Evolutionary conservation across 306 rosid species (phyloP).

Genomic region (Ammopiptanthus mongolicus): DNA sequence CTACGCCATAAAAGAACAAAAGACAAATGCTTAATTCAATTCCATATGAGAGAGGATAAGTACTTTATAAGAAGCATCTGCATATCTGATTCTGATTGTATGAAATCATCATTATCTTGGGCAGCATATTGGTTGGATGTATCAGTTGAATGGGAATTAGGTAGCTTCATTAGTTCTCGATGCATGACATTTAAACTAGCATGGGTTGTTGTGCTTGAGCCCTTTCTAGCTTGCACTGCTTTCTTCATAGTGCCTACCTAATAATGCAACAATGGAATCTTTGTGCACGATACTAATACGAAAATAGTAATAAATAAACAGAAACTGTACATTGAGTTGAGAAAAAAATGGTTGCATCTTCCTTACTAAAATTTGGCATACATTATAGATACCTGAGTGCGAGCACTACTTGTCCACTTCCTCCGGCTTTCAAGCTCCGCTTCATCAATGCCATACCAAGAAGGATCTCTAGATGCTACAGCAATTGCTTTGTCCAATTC

Average conservation of each 20-base stretch:
- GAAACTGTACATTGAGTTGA: neutral
- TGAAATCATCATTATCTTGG: slow-evolving; percentile 64
- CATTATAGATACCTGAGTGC: slow-evolving; percentile 58
- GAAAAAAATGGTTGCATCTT: neutral
- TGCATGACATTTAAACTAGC: slow-evolving; percentile 55
- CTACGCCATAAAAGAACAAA: neutral
- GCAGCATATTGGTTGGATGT: slow-evolving; percentile 50
- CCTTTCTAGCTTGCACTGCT: slow-evolving; percentile 58
- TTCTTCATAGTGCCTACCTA: slow-evolving; percentile 68
- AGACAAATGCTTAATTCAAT: slow-evolving; percentile 5
- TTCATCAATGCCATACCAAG: slow-evolving; percentile 84
- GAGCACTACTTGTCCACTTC: slow-evolving; percentile 86
- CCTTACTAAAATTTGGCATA: slow-evolving; percentile 18
- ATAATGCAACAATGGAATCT: neutral
- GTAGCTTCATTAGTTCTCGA: slow-evolving; percentile 84
- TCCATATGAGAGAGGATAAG: neutral
- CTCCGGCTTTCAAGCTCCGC: slow-evolving; percentile 82
- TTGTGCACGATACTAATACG: neutral
- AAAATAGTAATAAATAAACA: neutral
- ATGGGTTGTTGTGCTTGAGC: slow-evolving; percentile 36
- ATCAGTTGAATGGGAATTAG: slow-evolving; percentile 51
- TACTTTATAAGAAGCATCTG: slow-evolving; percentile 93
- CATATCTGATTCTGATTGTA: slow-evolving; percentile 87
- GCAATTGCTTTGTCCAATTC: slow-evolving; percentile 89
- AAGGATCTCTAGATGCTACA: slow-evolving; percentile 90